Base-by-base conservation (phyloP, 805 yeast genomes). In the Candida ovalis region DNA sequence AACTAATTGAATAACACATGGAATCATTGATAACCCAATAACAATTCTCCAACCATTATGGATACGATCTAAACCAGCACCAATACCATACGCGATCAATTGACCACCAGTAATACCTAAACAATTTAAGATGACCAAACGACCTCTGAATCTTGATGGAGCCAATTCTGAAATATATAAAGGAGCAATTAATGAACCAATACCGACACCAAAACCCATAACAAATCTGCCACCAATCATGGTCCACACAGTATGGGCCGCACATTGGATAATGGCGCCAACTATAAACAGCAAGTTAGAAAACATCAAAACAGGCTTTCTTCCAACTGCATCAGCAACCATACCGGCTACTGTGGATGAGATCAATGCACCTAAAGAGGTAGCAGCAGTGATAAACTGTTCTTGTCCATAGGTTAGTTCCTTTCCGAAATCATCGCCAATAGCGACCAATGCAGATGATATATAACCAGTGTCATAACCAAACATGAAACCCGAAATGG, bases 391-490 rank as follows among this genome's bases (percentile, higher is more conserved):
- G 44, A 78, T 76, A 56, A 71, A 67, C 58, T 78, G 81, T 56
- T 76, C 75, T 43, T 77, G 77, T 2, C 72, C 73, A 18, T 63
- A 63, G 3, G 77, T 66, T 10, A 60, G 46, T 43, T 69, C 69
- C 9, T 55, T 57, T 52, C 67, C 58, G 51, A 78, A 64, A 57
- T 77, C 82, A 0, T 74, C 68, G 1, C 81, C 81, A 13, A 78
- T 67, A 19, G 72, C 71, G 27, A 78, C 81, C 54, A 78, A 63
- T 1, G 80, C 82, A 13, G 81, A 73, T 3, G 83, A 78, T 15
- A 78, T 77, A 57, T 78, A 78, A 4, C 83, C 84, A 4, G 84
- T 78, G 56, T 78, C 84, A 56, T 78, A 78, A 9, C 84, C 84
- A 60, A 78, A 78, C 81, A 78, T 75, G 58, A 78, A 77, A 2